These are phyloP conservation scores for Ophiostoma sp. DNA, from an alignment of 2,329 filamentous ascomycete species.

Conservation along the genomic window DNA sequence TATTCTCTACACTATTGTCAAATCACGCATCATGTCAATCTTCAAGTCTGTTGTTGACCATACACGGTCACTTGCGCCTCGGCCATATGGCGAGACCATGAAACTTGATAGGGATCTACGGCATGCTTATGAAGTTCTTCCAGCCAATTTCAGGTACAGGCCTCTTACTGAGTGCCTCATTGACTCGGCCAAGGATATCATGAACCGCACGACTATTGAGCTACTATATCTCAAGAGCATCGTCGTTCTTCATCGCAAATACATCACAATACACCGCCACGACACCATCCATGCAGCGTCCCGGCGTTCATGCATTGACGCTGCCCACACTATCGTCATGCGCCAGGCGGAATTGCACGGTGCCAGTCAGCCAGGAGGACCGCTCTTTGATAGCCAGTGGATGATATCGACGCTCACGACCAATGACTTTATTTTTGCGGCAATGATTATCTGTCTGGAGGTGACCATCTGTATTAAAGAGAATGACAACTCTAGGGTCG, in stretches of 20 bases:
- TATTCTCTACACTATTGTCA: slow-evolving; percentile 29
- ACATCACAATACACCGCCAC: background rate
- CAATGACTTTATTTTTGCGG: background rate
- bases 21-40: slow-evolving; percentile 29
- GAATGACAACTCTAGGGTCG: background rate
- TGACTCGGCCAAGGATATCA: slow-evolving; percentile 30
- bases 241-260: slow-evolving; percentile 34
- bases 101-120: slow-evolving; percentile 9
- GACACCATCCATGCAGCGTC: background rate
- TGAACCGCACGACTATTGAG: slow-evolving; percentile 32
- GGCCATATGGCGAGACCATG: background rate
- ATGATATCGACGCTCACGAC: background rate
- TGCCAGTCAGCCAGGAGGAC: background rate
- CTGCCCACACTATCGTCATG: background rate
- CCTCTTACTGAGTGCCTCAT: slow-evolving; percentile 28
- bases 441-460: background rate
- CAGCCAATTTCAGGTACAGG: background rate
- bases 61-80: slow-evolving; percentile 10
- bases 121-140: slow-evolving; percentile 15
- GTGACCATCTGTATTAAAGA: background rate
- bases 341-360: background rate
- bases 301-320: background rate
- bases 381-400: background rate
- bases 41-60: slow-evolving; percentile 18
- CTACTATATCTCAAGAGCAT: slow-evolving; percentile 33